phyloP scores from a whole-genome alignment of 192 early-diverging fungal genomes.

The Coemansia pectinata region DNA sequence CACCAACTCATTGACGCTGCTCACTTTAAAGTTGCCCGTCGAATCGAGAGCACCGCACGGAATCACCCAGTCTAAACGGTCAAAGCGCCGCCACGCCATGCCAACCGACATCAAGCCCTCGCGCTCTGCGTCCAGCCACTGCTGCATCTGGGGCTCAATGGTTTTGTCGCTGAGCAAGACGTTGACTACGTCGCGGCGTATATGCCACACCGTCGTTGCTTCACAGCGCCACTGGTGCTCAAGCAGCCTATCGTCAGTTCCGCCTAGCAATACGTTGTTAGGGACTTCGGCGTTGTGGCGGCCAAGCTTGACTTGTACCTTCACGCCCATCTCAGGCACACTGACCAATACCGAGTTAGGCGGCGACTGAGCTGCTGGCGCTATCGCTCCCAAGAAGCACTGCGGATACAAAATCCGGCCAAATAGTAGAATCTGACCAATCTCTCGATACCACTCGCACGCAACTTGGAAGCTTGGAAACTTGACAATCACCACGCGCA shows the following conservation, averaged over 20 bases:
- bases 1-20: constrained; percentile 20
- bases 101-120: constrained; percentile 34
- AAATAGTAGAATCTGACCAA: constrained; percentile 35
- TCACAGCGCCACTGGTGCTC: constrained; percentile 45
- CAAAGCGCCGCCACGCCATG: constrained; percentile 49
- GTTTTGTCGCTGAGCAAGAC: constrained; percentile 32
- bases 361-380: constrained; percentile 26
- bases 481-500: constrained; percentile 40
- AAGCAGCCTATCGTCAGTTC: constrained; percentile 19
- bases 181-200: constrained; percentile 32
- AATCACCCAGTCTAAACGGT: constrained; percentile 44
- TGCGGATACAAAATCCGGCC: constrained; percentile 27
- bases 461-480: constrained; percentile 46
- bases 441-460: constrained; percentile 45
- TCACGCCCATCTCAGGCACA: constrained; percentile 52
- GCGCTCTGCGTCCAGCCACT: constrained; percentile 40
- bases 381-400: constrained; percentile 17
- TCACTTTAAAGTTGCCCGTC: constrained; percentile 8
- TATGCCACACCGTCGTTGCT: constrained; percentile 40
- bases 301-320: constrained; percentile 43
- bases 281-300: constrained; percentile 24
- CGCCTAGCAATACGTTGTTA: constrained; percentile 16
- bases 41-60: constrained; percentile 34
- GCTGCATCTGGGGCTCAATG: constrained; percentile 20
- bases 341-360: constrained; percentile 29